phyloP scores from a whole-genome alignment of 2,329 filamentous ascomycete genomes.

The Cladobotryum mycophilum region DNA sequence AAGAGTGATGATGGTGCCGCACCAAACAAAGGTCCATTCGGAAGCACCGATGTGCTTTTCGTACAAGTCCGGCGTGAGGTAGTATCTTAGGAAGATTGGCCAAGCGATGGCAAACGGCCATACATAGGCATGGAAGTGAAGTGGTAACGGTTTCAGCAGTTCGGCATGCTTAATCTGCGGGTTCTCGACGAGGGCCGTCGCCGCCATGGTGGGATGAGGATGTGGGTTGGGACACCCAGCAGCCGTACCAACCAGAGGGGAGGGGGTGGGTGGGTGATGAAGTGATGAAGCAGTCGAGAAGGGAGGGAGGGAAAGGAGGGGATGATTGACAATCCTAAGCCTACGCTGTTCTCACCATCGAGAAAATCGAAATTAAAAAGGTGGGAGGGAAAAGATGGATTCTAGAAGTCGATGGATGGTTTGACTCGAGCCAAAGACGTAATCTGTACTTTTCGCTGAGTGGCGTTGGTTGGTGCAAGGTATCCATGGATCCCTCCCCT shows the following conservation, averaged over 20 bases:
- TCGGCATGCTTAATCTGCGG: conserved; percentile 81
- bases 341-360: background rate
- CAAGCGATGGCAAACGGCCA: conserved; percentile 91
- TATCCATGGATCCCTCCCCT: conserved; percentile 1
- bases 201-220: conserved; percentile 48
- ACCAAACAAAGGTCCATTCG: conserved; percentile 98
- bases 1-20: conserved; percentile 76
- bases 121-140: conserved; percentile 78
- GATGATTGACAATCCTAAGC: too few relatives aligned
- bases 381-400: conserved; percentile 3
- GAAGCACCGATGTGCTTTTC: conserved; percentile 85
- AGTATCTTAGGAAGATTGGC: conserved; percentile 86
- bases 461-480: conserved; percentile 7
- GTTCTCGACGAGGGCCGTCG: conserved; percentile 71
- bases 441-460: conserved; percentile 16
- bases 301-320: conserved; percentile 1
- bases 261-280: background rate
- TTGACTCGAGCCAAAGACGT: conserved; percentile 7
- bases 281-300: conserved; percentile 2
- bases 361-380: background rate
- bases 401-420: background rate
- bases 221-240: background rate
- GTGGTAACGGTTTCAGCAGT: conserved; percentile 78
- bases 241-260: conserved; percentile 1
- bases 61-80: conserved; percentile 77